Percentiles rank a stretch among this genome's conserved stretches.
Conservation (phyloP, 1,139 yeast species). For the Zygosaccharomyces sapae region DNA sequence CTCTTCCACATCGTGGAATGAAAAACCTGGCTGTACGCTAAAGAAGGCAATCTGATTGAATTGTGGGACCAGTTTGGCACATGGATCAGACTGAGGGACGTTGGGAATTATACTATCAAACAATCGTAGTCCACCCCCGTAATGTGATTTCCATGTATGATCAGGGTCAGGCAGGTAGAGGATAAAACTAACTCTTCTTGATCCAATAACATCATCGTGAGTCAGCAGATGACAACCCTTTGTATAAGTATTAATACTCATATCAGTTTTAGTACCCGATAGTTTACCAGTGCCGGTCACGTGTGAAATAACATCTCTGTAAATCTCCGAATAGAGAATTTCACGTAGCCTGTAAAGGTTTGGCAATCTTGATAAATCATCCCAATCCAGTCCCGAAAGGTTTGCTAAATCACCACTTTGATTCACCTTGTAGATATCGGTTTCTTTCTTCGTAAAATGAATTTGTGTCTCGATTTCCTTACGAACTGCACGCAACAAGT, state of each 20-base stretch:
- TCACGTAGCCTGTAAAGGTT: constrained; percentile 72
- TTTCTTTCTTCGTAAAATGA: constrained; percentile 90
- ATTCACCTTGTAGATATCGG: constrained; percentile 90
- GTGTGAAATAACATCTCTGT: constrained; percentile 73
- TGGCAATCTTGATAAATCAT: constrained; percentile 69
- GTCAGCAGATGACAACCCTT: constrained; percentile 91
- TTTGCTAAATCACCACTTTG: constrained; percentile 97
- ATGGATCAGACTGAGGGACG: constrained; percentile 78
- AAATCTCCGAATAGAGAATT: constrained; percentile 80
- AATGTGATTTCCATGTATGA: constrained; percentile 74
- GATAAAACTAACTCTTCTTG: constrained; percentile 88
- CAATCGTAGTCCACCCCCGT: constrained; percentile 88
- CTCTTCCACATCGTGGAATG: constrained; percentile 98
- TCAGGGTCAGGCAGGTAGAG: constrained; percentile 91
- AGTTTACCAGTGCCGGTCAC: constrained; percentile 87
- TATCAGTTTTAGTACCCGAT: constrained; percentile 85
- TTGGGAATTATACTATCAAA: constrained; percentile 86
- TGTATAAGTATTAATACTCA: constrained; percentile 86
- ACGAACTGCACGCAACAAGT: constrained; percentile 70
- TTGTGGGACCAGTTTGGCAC: constrained; percentile 73
- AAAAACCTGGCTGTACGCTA: constrained; percentile 91
- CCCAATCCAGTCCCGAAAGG: constrained; percentile 75
- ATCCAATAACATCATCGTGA: constrained; percentile 97
- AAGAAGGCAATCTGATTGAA: constrained; percentile 96
- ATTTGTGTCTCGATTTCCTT: constrained; percentile 77